Evolutionary conservation across 2,329 filamentous ascomycete species (phyloP).

Genomic region (Colletotrichum tanaceti): DNA sequence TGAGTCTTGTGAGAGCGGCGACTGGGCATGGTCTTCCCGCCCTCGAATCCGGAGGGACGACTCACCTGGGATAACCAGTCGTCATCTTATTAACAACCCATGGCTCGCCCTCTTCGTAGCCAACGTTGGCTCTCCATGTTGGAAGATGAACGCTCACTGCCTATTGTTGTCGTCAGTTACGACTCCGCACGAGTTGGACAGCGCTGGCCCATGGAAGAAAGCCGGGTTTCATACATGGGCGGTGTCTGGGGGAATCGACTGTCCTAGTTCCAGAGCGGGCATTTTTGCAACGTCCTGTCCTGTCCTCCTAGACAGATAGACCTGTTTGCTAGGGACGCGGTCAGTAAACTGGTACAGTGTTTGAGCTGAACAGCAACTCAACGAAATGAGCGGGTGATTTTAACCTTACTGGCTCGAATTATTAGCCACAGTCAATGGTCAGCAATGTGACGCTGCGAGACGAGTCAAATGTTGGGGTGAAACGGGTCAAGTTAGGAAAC

Average conservation of each 20-base stretch:
- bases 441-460: not conserved
- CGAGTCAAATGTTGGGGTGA: not conserved
- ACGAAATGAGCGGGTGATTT: not conserved
- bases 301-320: not conserved
- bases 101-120: constrained; percentile 90
- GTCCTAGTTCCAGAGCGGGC: constrained; percentile 68
- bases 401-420: not conserved
- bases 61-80: constrained; percentile 88
- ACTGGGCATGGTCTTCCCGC: not conserved
- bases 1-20: constrained; percentile 1
- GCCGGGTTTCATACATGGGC: constrained; percentile 71
- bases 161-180: constrained; percentile 56
- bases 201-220: constrained; percentile 8
- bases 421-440: not conserved
- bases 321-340: not conserved
- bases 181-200: not conserved
- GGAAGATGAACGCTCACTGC: constrained; percentile 96
- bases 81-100: constrained; percentile 89
- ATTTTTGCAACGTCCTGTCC: constrained; percentile 47
- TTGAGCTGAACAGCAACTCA: not conserved
- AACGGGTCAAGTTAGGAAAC: not conserved
- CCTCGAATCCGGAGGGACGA: not conserved
- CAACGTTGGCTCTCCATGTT: constrained; percentile 91
- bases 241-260: constrained; percentile 81
- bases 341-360: too few species aligned